Conservation (phyloP, 164 flowering plant genomes). For the Dillenia suffruticosa region DNA sequence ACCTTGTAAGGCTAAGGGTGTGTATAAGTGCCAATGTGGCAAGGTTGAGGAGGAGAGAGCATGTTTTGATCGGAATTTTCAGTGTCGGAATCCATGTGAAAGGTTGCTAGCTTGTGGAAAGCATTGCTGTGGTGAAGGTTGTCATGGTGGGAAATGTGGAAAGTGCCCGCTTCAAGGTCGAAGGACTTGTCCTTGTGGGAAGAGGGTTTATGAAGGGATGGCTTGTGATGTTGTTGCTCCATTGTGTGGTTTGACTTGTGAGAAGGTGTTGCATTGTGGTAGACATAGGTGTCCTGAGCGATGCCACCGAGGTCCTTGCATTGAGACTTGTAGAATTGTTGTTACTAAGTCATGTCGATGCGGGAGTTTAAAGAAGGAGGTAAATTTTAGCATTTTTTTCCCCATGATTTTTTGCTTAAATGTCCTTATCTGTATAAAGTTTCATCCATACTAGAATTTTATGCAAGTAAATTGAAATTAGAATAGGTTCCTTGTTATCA, state of each 20-base stretch:
- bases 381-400: slow-evolving; percentile 11
- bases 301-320: slow-evolving; percentile 80
- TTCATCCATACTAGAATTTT: too few relatives aligned
- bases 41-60: slow-evolving; percentile 53
- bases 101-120: slow-evolving; percentile 60
- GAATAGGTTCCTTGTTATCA: slow-evolving; percentile 92
- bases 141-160: slow-evolving; percentile 76
- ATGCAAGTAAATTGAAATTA: slow-evolving; percentile 24
- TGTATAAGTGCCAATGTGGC: slow-evolving; percentile 63
- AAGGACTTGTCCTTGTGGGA: slow-evolving; percentile 88
- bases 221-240: slow-evolving; percentile 69
- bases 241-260: slow-evolving; percentile 79
- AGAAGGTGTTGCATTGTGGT: slow-evolving; percentile 65
- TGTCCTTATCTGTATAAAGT: too few relatives aligned
- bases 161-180: slow-evolving; percentile 74
- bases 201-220: slow-evolving; percentile 61
- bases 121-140: slow-evolving; percentile 71
- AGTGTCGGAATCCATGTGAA: slow-evolving; percentile 57
- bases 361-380: slow-evolving; percentile 89
- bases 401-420: too few relatives aligned
- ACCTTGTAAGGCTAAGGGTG: slow-evolving; percentile 54
- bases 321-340: slow-evolving; percentile 73
- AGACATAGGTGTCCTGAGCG: slow-evolving; percentile 83
- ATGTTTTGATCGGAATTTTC: slow-evolving; percentile 59
- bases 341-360: slow-evolving; percentile 75